phyloP scores from a whole-genome alignment of 345 rosid genomes.

The Raphanus sativus region DNA sequence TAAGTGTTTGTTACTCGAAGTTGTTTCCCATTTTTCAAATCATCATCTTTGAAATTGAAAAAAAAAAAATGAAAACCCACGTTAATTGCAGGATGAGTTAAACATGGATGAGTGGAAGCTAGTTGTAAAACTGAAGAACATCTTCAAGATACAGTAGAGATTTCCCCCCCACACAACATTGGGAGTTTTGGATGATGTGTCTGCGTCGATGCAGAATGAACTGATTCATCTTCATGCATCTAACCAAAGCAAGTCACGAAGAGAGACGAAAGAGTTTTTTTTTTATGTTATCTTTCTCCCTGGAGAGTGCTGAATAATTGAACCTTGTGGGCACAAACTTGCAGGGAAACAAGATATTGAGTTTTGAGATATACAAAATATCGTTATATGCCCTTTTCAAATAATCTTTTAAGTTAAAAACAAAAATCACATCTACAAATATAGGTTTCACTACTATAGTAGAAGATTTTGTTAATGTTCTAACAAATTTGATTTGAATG shows the following conservation, averaged over 20 bases:
- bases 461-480: background rate
- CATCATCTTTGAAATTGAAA: background rate
- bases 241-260: constrained; percentile 2
- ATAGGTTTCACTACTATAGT: background rate
- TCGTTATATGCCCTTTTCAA: background rate
- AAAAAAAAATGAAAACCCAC: background rate
- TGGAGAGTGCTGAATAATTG: constrained; percentile 26
- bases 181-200: constrained; percentile 17
- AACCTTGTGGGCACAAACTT: constrained; percentile 15
- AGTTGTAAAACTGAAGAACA: constrained; percentile 69
- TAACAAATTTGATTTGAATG: too few relatives aligned
- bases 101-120: constrained; percentile 71
- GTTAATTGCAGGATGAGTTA: constrained; percentile 66
- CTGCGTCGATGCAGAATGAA: constrained; percentile 31
- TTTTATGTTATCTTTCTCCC: constrained; percentile 9
- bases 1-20: constrained; percentile 30
- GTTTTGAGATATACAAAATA: constrained; percentile 18
- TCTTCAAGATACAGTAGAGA: constrained; percentile 67
- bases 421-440: background rate
- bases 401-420: background rate
- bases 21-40: background rate
- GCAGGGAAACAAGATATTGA: constrained; percentile 27
- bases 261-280: constrained; percentile 11
- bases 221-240: constrained; percentile 15
- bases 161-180: background rate